Base-by-base conservation (phyloP, 352 stramenopile genomes). In the Phytophthora parvispora region DNA sequence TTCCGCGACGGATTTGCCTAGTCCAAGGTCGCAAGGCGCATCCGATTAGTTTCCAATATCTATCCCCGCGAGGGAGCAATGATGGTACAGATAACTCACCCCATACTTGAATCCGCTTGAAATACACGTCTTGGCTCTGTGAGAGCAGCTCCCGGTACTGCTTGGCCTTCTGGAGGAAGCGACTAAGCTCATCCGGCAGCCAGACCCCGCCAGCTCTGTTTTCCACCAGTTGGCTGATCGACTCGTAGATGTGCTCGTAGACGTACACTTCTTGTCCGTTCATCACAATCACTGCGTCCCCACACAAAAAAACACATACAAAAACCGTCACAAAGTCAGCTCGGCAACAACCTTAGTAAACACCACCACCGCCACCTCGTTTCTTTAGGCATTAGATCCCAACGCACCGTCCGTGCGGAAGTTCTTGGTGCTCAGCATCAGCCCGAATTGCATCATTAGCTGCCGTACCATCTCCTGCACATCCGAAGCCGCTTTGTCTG, bases 211-310 rank as follows among this genome's bases (percentile, higher is more conserved):
- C 86, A 20, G 56, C 54, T 20, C 68, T 69, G 65, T 94, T 95
- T 60, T 95, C 88, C 3, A 67, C 52, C 32, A 94, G 69, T 18
- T 67, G 49, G 49, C 63, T 66, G 29, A 90, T 89, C 6, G 84
- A 92, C 65, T 94, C 83, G 56, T 93, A 90, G 45, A 95, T 67
- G 61, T 92, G 76, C 54, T 93, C 78, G 42, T 92, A 77, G 24
- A 92, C 77, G 29, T 78, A 81, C 18, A 93, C 49, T 32, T 83
- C 40, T 54, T 75, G 61, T 2, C 66, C 74, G 20, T 84, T 69
- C 7, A 77, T 60, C 16, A 62, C 22, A 7, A 94, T 74, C n/a
- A 75, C 45, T 72, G 10, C 10, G 4, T 15, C 18, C 22, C 22
- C 47, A 34, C 24, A 20, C n/a, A n/a, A n/a, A n/a, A n/a, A n/a